Conservation (phyloP, 2,329 filamentous ascomycete genomes). For the Coleophoma eucalyptorum region DNA sequence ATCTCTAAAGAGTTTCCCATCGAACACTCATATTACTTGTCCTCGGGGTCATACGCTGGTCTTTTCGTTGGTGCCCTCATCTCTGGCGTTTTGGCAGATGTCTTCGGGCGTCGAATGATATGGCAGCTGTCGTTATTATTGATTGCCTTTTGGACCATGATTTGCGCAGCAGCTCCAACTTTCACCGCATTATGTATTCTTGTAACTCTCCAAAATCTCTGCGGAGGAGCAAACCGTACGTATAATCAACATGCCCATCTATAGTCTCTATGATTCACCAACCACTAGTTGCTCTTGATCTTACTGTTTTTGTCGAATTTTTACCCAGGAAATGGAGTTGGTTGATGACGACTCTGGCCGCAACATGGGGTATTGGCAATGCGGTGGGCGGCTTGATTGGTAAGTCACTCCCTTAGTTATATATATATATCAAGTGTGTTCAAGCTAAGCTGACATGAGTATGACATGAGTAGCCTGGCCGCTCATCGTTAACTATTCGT, state of each 20-base stretch:
- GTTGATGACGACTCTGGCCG: conserved; percentile 57
- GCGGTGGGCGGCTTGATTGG: too few relatives aligned
- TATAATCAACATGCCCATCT: conserved; percentile 58
- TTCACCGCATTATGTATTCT: not conserved
- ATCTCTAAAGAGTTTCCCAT: conserved; percentile 54
- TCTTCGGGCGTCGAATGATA: conserved; percentile 62
- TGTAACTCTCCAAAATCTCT: conserved; percentile 26
- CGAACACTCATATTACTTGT: conserved; percentile 53
- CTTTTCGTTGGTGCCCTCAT: conserved; percentile 55
- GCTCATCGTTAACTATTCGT: too few relatives aligned
- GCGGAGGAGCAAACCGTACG: conserved; percentile 63
- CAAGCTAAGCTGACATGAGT: too few relatives aligned
- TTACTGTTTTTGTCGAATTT: conserved; percentile 50
- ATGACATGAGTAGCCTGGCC: too few relatives aligned
- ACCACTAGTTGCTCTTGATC: conserved; percentile 44
- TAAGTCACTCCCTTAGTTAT: too few relatives aligned
- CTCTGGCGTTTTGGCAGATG: conserved; percentile 63
- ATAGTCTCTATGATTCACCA: conserved; percentile 56
- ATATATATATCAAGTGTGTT: too few relatives aligned
- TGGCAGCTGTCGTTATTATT: conserved; percentile 65
- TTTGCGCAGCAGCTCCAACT: conserved; percentile 57
- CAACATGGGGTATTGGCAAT: conserved; percentile 42
- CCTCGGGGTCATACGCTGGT: conserved; percentile 53
- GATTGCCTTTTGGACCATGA: conserved; percentile 54
- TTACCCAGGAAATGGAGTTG: conserved; percentile 54